Base-by-base conservation (phyloP, 2,329 filamentous ascomycete species). In the Ophiostoma tasmaniense region DNA sequence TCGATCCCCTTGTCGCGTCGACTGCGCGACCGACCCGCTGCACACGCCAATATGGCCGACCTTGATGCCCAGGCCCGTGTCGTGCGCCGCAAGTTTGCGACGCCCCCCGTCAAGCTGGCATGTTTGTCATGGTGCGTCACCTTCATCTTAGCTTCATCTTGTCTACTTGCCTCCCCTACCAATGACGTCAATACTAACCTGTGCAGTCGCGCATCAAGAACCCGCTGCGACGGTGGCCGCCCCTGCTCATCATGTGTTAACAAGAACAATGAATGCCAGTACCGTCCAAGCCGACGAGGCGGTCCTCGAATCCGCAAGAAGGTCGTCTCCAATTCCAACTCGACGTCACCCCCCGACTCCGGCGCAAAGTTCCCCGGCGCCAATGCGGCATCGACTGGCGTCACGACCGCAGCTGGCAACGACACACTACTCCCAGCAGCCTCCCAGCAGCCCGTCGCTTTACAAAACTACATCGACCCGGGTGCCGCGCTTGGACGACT, bases 41-140 rank as follows among this genome's bases (percentile, higher is more conserved):
- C 50, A 55, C 20, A 14, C 59, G 33, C 13, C 25, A 45, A 13
- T 65, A 72, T 72, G 71, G 69, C 65, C 2, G 71, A 71, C 37
- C 64, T 66, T 20, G 68, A 69, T 28, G 67, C 65, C 20, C 66
- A 67, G 62, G 50, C 65, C 30, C 71, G 69, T 17, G 67, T 69
- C 6, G 71, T 69, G 68, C 71, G 72, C 6, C 70, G 71, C 70
- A 81, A 81, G 74, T 81, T 81, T 73, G 79, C 79, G 62, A 77
- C 78, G 35, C 82, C 82, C 66, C 82, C 82, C 1, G 81, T 83
- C 35, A 84, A 84, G 74, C 77, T 81, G 66, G 82, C 82, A 28
- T 84, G 82, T 72, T 77, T 84, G 69, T 79, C 81, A 67, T 84
- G 82, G 82, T 83, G 79, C 70, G 79, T 66, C 20, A 11, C 22